phyloP scores from a whole-genome alignment of 768 basidiomycete species.

The Boletus coccyginus region DNA sequence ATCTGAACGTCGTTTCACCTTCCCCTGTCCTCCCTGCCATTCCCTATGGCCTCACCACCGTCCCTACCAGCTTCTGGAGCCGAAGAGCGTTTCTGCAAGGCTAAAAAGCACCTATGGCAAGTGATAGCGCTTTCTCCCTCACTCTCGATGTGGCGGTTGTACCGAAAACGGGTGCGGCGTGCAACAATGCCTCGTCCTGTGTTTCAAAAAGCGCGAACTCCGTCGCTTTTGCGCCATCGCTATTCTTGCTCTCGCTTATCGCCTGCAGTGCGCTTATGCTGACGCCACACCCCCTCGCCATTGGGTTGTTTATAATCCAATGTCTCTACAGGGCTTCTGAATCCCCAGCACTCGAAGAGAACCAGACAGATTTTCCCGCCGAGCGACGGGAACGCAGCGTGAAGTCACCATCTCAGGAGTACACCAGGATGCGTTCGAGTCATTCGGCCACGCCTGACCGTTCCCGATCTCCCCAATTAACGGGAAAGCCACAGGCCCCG shows the following conservation, averaged over 20 bases:
- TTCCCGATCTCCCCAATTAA: constrained; percentile 18
- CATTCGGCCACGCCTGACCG: constrained; percentile 15
- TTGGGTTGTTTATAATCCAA: constrained; percentile 19
- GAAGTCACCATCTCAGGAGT: constrained; percentile 23
- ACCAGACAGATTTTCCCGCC: constrained; percentile 9
- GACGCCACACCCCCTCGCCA: constrained; percentile 31
- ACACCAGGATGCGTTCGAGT: constrained; percentile 19
- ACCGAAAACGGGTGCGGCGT: constrained; percentile 9
- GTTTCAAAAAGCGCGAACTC: constrained; percentile 12
- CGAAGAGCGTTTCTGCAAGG: constrained; percentile 36
- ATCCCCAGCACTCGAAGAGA: constrained; percentile 24
- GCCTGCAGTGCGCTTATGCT: constrained; percentile 21
- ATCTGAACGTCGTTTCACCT: constrained; percentile 23
- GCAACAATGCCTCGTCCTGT: constrained; percentile 11
- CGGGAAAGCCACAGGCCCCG: constrained; percentile 19
- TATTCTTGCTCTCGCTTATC: constrained; percentile 23
- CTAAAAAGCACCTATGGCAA: constrained; percentile 36
- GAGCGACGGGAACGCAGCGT: constrained; percentile 12
- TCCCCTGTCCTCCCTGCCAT: constrained; percentile 19
- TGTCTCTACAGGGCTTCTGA: constrained; percentile 30
- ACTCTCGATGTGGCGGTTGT: constrained; percentile 4
- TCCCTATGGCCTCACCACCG: constrained; percentile 25
- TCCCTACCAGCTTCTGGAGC: constrained; percentile 16
- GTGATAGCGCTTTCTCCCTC: constrained; percentile 12
- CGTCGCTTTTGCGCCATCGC: constrained; percentile 10